A percentile compares a stretch with the other conserved stretches of the same genome.
Conservation (phyloP, 768 basidiomycete genomes). For the Hygrophoropsis aurantiaca region DNA sequence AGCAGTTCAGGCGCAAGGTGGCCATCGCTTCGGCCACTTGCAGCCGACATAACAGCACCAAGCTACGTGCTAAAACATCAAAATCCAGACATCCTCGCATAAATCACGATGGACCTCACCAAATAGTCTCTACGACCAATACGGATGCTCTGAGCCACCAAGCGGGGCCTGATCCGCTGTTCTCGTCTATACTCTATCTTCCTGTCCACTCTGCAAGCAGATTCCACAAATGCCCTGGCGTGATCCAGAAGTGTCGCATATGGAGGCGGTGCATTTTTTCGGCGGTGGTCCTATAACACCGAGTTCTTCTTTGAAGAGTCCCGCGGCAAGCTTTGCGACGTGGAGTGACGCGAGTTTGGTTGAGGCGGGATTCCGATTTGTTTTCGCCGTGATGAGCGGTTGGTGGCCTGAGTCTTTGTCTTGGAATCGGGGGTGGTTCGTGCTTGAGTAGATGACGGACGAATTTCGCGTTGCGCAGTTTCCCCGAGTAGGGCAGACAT, state of each 20-base stretch:
- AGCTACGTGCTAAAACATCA: constrained; percentile 36
- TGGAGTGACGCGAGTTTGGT: constrained; percentile 62
- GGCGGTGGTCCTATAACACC: constrained; percentile 50
- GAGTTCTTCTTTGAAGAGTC: constrained; percentile 55
- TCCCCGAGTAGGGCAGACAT: constrained; percentile 16
- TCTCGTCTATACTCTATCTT: constrained; percentile 19
- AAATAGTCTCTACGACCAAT: constrained; percentile 46
- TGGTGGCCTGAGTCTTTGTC: constrained; percentile 4
- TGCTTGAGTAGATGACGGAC: constrained; percentile 17
- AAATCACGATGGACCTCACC: constrained; percentile 27
- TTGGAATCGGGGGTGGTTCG: constrained; percentile 7
- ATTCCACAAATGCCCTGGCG: constrained; percentile 21
- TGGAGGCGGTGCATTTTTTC: constrained; percentile 11
- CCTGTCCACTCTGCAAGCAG: constrained; percentile 11
- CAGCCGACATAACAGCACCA: constrained; percentile 62
- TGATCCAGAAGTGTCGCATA: constrained; percentile 12
- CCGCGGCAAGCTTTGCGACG: constrained; percentile 50
- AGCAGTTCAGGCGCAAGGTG: constrained; percentile 31
- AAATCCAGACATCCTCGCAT: constrained; percentile 1
- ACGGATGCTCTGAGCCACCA: constrained; percentile 37
- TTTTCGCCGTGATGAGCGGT: constrained; percentile 30
- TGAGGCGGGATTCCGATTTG: no score
- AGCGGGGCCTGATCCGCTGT: constrained; percentile 33
- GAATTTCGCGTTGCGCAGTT: constrained; percentile 17
- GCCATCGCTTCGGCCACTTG: constrained; percentile 32